Base-by-base conservation (phyloP, 192 early-diverging fungal species). In the Dissophora globulifera region DNA sequence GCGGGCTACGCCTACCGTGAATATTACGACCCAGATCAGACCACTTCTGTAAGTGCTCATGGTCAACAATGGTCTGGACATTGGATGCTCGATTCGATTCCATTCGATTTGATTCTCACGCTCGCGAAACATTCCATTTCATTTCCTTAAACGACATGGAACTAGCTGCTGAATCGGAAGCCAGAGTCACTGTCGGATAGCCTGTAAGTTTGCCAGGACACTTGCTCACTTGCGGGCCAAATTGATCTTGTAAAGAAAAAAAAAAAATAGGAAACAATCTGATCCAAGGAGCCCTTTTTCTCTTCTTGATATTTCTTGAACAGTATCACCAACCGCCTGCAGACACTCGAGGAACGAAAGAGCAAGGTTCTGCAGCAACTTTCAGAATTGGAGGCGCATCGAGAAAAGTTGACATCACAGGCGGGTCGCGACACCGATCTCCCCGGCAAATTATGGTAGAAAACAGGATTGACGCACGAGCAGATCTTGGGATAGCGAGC, bases 1-100 rank as follows among this genome's bases (percentile, higher is more conserved):
- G 70, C 62, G 20, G 70, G 70, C 43, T 75, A 75, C 22, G 70
- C 62, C 16, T 75, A 65, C 50, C 19, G 70, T 16, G 70, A 75
- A 30, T 58, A 58, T 15, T 42, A 65, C 11, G 70, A 75, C 42
- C 70, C 70, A 1, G 70, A 75, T 57, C 49, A 75, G 33, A 33
- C 70, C 6, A 25, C 30, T 5, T 41, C 70, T 15, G 69, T 71
- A 57, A 15, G 55, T 15, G 19, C 12, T 17, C 38, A 46, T 45
- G 17, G 1, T 26, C 29, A n/a, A 7, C 22, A 15, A 23, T 9
- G 17, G 17, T 27, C 42, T 19, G 45, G 23, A 4, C 43, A 25
- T 11, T 27, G 9, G 10, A 51, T 9, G 6, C 19, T 2, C 38
- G 38, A n/a, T n/a, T n/a, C n/a, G n/a, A n/a, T n/a, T n/a, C n/a